Percentiles rank a stretch among this genome's conserved stretches.
These are phyloP conservation scores for Mrakia blollopis DNA, from an alignment of 768 basidiomycete species.

Conservation along the genomic window DNA sequence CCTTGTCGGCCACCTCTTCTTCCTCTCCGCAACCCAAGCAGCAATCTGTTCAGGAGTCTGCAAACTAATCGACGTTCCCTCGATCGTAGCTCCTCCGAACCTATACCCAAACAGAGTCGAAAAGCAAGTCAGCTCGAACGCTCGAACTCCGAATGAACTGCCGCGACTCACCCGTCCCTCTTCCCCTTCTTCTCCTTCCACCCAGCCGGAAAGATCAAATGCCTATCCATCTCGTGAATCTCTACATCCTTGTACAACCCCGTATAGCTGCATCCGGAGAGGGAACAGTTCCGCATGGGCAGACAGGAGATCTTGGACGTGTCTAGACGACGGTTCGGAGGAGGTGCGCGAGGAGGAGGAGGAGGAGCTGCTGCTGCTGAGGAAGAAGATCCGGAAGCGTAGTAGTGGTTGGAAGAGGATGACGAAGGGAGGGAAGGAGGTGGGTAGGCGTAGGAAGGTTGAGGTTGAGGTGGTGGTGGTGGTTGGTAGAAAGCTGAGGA, in stretches of 20 bases:
- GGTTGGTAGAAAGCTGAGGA: neutral
- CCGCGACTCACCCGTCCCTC: conserved; percentile 39
- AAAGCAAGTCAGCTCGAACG: neutral
- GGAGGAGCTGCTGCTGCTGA: neutral
- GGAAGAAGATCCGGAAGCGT: neutral
- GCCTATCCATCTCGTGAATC: conserved; percentile 83
- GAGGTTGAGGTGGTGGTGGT: neutral
- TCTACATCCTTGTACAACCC: conserved; percentile 69
- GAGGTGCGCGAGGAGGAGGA: neutral
- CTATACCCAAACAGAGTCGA: neutral
- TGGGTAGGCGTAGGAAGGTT: neutral
- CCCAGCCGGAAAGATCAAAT: conserved; percentile 71
- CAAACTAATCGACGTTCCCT: conserved; percentile 67
- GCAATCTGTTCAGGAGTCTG: conserved; percentile 72
- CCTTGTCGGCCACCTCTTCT: conserved; percentile 73
- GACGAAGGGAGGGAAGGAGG: neutral
- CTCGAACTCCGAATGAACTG: neutral
- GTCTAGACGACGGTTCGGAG: conserved; percentile 3
- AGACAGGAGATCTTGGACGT: conserved; percentile 18
- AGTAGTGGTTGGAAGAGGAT: neutral
- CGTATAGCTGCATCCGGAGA: conserved; percentile 54
- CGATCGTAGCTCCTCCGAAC: neutral
- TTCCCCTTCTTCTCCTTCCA: conserved; percentile 54
- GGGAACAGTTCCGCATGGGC: conserved; percentile 28
- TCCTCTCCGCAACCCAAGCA: conserved; percentile 84